These are phyloP conservation scores for Dothideomycetes sp. DNA, from an alignment of 2,329 filamentous ascomycete genomes.

Conservation along the genomic window DNA sequence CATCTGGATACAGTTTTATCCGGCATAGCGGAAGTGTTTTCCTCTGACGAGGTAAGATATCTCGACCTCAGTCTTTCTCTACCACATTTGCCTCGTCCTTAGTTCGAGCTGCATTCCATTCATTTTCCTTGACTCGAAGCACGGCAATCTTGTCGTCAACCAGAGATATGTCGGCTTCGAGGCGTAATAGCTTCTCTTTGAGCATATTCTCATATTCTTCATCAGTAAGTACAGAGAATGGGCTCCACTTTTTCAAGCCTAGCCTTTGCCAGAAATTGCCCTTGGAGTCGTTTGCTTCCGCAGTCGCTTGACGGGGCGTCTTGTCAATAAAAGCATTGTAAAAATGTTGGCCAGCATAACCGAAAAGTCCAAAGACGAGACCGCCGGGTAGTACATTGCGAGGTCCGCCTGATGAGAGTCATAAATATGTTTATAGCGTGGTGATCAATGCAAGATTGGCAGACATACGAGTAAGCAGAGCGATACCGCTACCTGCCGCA, in stretches of 20 bases:
- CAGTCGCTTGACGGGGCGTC: constrained; percentile 23
- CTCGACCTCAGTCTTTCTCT: no score
- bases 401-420: constrained; percentile 41
- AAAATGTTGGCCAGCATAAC: constrained; percentile 44
- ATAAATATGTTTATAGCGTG: not conserved
- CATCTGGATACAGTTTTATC: no score
- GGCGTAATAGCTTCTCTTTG: constrained; percentile 55
- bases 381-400: constrained; percentile 43
- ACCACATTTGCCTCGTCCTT: no score
- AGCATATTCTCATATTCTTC: constrained; percentile 63
- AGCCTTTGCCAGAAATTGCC: constrained; percentile 36
- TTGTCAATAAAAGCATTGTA: constrained; percentile 43
- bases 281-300: constrained; percentile 25
- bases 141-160: constrained; percentile 63
- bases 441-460: not conserved
- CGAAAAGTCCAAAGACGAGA: constrained; percentile 48
- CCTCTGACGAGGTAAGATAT: no score
- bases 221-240: constrained; percentile 58
- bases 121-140: constrained; percentile 20
- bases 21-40: no score
- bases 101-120: no score
- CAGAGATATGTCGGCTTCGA: constrained; percentile 68
- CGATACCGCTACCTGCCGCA: constrained; percentile 47
- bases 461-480: constrained; percentile 39
- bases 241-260: constrained; percentile 57